phyloP scores from a whole-genome alignment of 495 filamentous ascomycete species.

The Neurospora sublineolata region DNA sequence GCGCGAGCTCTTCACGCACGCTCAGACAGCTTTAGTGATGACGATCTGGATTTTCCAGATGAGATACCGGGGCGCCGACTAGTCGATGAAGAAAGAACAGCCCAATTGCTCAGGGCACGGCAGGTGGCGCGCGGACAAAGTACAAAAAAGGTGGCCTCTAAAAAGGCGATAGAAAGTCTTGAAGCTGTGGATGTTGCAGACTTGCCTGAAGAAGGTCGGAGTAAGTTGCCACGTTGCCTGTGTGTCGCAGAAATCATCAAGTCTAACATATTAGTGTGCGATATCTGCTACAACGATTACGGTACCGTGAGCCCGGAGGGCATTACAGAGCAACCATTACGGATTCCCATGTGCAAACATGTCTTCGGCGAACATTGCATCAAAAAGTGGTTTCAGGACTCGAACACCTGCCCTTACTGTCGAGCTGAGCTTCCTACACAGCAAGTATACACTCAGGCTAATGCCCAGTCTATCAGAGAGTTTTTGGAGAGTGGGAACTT shows the following conservation, averaged over 20 bases:
- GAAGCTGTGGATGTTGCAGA: conserved; percentile 30
- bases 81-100: conserved; percentile 5
- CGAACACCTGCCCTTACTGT: conserved; percentile 47
- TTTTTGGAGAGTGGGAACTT: conserved; percentile 6
- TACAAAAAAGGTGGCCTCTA: conserved; percentile 34
- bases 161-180: conserved; percentile 32
- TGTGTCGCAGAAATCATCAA: background rate
- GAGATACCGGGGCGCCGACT: background rate
- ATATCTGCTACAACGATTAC: conserved; percentile 49
- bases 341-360: conserved; percentile 46
- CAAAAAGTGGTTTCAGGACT: conserved; percentile 49
- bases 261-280: conserved; percentile 30
- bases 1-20: background rate
- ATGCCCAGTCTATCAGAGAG: conserved; percentile 8
- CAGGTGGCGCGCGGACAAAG: conserved; percentile 30
- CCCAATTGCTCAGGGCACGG: conserved; percentile 1
- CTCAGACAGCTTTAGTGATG: conserved; percentile 19
- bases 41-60: conserved; percentile 13
- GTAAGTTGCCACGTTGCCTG: conserved; percentile 25
- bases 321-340: conserved; percentile 36
- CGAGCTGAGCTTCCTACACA: conserved; percentile 45
- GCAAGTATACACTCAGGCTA: conserved; percentile 4
- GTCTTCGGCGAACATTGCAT: conserved; percentile 49
- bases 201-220: conserved; percentile 33
- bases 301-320: conserved; percentile 41